These are phyloP conservation scores for Camelina neglecta DNA, from an alignment of 345 rosid species.

Conservation along the genomic window DNA sequence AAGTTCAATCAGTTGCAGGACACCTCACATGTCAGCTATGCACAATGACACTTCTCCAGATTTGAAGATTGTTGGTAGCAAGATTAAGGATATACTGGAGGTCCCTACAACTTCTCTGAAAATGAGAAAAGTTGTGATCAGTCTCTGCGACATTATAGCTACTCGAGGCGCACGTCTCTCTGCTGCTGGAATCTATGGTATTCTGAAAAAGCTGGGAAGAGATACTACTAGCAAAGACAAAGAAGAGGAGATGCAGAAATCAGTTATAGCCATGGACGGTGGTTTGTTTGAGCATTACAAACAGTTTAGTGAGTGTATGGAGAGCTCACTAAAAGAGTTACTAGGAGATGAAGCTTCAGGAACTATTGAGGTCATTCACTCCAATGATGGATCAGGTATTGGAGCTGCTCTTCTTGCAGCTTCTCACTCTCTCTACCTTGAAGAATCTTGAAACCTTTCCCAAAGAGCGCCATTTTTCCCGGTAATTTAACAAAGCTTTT, in stretches of 20 bases:
- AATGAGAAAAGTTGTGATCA: slow-evolving; percentile 61
- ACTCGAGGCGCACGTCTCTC: slow-evolving; percentile 74
- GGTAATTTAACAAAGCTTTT: slow-evolving; percentile 26
- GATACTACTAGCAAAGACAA: slow-evolving; percentile 43
- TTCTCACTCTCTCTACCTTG: slow-evolving; percentile 65
- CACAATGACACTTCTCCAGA: slow-evolving; percentile 75
- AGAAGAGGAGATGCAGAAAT: slow-evolving; percentile 59
- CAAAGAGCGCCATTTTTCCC: not conserved
- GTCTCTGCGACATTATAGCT: slow-evolving; percentile 72
- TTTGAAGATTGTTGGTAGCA: slow-evolving; percentile 66
- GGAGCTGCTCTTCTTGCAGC: slow-evolving; percentile 87
- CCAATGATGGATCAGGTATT: slow-evolving; percentile 80
- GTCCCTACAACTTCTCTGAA: slow-evolving; percentile 58
- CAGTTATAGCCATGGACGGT: slow-evolving; percentile 81
- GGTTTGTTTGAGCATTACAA: slow-evolving; percentile 80
- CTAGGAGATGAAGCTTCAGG: slow-evolving; percentile 66
- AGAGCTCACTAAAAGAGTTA: slow-evolving; percentile 62
- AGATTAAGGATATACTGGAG: slow-evolving; percentile 66
- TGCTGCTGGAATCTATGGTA: slow-evolving; percentile 77
- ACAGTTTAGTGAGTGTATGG: slow-evolving; percentile 66
- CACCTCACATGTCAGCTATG: slow-evolving; percentile 80
- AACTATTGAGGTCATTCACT: slow-evolving; percentile 52
- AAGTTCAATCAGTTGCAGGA: slow-evolving; percentile 52
- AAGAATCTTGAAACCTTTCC: slow-evolving; percentile 25
- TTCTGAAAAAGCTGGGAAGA: slow-evolving; percentile 77